Evolutionary conservation across 2,329 filamentous ascomycete genomes (phyloP).

Genomic region (Aspergillus sp.): DNA sequence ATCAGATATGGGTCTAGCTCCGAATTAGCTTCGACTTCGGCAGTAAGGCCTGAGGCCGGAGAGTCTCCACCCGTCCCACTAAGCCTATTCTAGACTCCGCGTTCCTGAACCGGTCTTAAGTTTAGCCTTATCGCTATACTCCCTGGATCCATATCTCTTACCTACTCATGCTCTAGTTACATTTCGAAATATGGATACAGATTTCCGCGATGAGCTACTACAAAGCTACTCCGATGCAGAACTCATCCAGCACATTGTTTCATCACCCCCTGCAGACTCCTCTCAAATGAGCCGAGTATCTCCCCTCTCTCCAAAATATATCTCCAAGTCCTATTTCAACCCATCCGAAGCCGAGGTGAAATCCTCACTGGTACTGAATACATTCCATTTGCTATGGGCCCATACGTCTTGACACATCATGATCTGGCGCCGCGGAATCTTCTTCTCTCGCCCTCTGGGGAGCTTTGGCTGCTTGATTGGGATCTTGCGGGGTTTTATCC

Average conservation of each 20-base stretch:
- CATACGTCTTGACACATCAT: conserved; percentile 23
- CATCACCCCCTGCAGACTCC: not conserved
- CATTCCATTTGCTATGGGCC: not conserved
- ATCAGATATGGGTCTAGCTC: too few species aligned
- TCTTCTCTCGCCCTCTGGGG: conserved; percentile 17
- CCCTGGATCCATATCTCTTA: too few species aligned
- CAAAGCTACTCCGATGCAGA: not conserved
- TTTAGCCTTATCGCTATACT: too few species aligned
- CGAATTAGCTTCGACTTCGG: too few species aligned
- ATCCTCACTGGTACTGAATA: not conserved
- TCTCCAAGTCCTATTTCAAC: conserved; percentile 16
- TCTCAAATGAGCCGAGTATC: not conserved
- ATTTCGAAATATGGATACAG: not conserved
- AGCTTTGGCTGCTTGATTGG: conserved; percentile 21
- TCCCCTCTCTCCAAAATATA: not conserved
- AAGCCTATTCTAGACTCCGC: too few species aligned
- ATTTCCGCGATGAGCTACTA: not conserved
- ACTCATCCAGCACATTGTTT: not conserved
- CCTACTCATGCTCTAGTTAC: too few species aligned
- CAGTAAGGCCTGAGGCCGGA: too few species aligned
- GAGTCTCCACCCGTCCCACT: too few species aligned
- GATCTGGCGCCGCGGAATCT: conserved; percentile 24
- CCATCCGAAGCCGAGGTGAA: conserved; percentile 12
- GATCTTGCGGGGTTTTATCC: conserved; percentile 22
- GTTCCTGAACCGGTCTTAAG: too few species aligned